Base-by-base conservation (phyloP, 345 rosid genomes). In the Populus deltoides region DNA sequence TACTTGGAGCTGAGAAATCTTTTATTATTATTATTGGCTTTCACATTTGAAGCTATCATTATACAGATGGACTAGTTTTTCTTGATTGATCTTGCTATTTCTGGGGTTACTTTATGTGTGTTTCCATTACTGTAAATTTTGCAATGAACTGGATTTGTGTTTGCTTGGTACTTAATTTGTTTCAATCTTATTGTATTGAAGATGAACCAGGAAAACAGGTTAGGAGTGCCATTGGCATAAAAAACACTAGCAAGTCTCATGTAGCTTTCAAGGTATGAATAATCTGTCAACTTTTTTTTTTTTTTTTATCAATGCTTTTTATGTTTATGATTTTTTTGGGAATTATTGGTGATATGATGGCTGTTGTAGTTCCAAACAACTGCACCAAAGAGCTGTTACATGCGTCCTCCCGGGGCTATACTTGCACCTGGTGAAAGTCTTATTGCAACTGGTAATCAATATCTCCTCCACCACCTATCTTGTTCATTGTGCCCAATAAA, bases 161-260 rank as follows among this genome's bases (percentile, higher is more conserved):
- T 41, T 41, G 13, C 47, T 41, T 41, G 15, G 15, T 41, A 0
- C 47, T 41, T 41, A 41, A 11, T 41, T 41, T 41, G 47, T 41
- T 41, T 41, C 47, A 41, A 41, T 41, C 11, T 41, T 41, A 41
- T 41, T 41, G 47, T 9, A 41, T 41, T 45, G 82, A 29, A 82
- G 85, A 82, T 82, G 85, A 82, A 71, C 82, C 85, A 2, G 85
- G 85, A 22, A 82, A 82, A 72, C 85, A 78, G 74, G 85, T 75
- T 47, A 82, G 77, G 75, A 82, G 82, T 24, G 82, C 85, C 35
- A 82, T 82, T 75, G 82, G 82, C 71, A 82, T 82, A 38, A 82
- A 82, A 38, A 82, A 82, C 68, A 79, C 71, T 61, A 66, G 80
- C 73, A 82, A 82, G 72, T 82, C 82, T 71, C 79, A 79, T 71